Evolutionary conservation across 2,329 filamentous ascomycete genomes (phyloP).

Genomic region (Apiospora arundinis): DNA sequence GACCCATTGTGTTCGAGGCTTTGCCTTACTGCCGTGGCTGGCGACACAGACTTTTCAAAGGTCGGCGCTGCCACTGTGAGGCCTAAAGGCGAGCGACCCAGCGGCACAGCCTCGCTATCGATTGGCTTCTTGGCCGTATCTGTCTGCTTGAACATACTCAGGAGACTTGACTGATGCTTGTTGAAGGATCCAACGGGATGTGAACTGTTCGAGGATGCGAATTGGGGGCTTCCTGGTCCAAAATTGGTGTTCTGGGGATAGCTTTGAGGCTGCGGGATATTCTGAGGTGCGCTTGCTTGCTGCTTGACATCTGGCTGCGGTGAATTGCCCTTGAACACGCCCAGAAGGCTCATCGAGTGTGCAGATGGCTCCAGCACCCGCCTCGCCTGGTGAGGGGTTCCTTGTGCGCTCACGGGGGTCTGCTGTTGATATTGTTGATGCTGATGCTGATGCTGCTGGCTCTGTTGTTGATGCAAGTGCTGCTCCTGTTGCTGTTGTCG

Average conservation of each 20-base stretch:
- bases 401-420: constrained; percentile 25
- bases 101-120: constrained; percentile 22
- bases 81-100: neutral
- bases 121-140: constrained; percentile 31
- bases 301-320: constrained; percentile 26
- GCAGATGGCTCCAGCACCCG: constrained; percentile 32
- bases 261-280: neutral
- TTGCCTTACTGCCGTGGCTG: constrained; percentile 35
- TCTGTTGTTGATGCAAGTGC: constrained; percentile 38
- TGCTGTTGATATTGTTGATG: constrained; percentile 28
- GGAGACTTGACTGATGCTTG: constrained; percentile 54
- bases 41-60: constrained; percentile 29
- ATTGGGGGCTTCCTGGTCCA: constrained; percentile 13
- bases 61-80: neutral
- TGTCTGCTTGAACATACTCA: constrained; percentile 61
- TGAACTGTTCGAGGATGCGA: constrained; percentile 23
- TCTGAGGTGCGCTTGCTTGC: neutral
- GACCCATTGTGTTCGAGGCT: constrained; percentile 39
- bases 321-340: constrained; percentile 47
- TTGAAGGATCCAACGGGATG: constrained; percentile 37
- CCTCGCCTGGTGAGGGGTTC: constrained; percentile 25
- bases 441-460: constrained; percentile 26
- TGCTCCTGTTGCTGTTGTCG: constrained; percentile 29
- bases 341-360: constrained; percentile 45
- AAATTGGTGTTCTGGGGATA: constrained; percentile 25